Conservation (phyloP, 805 yeast genomes). For the Yarrowia keelungensis region DNA sequence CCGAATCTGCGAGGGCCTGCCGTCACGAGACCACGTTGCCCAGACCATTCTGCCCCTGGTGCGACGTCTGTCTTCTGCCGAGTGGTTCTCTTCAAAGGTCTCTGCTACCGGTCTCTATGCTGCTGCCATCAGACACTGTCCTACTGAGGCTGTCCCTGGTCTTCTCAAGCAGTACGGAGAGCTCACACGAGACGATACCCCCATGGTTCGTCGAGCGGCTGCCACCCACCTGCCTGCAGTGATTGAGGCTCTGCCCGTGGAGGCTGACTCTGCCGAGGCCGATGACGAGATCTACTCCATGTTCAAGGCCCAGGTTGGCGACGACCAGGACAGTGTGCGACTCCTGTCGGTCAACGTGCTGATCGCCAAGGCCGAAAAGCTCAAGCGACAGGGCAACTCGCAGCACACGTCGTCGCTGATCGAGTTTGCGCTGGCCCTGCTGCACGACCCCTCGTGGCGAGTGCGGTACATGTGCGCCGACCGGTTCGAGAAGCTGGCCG, state of each 20-base stretch:
- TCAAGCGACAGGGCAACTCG: slow-evolving; percentile 45
- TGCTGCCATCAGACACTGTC: slow-evolving; percentile 62
- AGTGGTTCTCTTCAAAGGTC: slow-evolving; percentile 93
- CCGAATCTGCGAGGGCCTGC: slow-evolving; percentile 58
- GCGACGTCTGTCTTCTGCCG: slow-evolving; percentile 78
- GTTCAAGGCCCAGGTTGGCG: slow-evolving; percentile 79
- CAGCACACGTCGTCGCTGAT: slow-evolving; percentile 46
- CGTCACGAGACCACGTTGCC: slow-evolving; percentile 31
- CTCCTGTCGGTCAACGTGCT: slow-evolving; percentile 87
- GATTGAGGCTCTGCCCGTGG: slow-evolving; percentile 60
- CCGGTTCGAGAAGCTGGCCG: slow-evolving; percentile 76
- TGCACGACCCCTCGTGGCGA: slow-evolving; percentile 94
- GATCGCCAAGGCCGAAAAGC: slow-evolving; percentile 67
- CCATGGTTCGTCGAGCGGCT: slow-evolving; percentile 97
- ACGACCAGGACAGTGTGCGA: slow-evolving; percentile 94
- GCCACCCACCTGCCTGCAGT: slow-evolving; percentile 82
- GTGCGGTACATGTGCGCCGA: slow-evolving; percentile 99
- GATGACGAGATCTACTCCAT: slow-evolving; percentile 75
- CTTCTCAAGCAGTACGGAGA: slow-evolving; percentile 71
- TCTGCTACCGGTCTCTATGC: slow-evolving; percentile 90
- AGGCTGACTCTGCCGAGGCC: slow-evolving; percentile 40
- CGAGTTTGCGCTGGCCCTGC: slow-evolving; percentile 66
- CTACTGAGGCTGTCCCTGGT: slow-evolving; percentile 55
- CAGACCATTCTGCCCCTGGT: slow-evolving; percentile 74
- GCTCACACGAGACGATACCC: slow-evolving; percentile 87